Evolutionary conservation across 1,284 basidiomycete species (phyloP).

Genomic region (Trichosporon asahii): DNA sequence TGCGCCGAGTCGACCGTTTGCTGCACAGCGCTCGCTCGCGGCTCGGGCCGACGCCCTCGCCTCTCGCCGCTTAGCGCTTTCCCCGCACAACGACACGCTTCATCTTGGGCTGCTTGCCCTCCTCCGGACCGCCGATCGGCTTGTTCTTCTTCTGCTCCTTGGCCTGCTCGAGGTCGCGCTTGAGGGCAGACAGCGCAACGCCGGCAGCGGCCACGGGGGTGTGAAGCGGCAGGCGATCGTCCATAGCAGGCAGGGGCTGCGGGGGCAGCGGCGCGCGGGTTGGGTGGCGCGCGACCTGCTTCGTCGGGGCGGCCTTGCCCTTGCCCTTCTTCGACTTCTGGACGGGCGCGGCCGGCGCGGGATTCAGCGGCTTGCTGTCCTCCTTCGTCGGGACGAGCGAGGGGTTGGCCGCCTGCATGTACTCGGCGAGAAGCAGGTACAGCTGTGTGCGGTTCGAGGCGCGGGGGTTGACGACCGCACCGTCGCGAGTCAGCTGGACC

Average conservation of each 20-base stretch:
- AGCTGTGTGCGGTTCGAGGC: constrained; percentile 83
- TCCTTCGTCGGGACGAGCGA: constrained; percentile 56
- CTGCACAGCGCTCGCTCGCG: neutral
- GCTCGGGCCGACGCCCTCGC: neutral
- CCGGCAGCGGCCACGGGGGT: constrained; percentile 46
- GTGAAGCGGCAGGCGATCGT: constrained; percentile 49
- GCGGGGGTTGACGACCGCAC: constrained; percentile 64
- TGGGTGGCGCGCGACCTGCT: constrained; percentile 19
- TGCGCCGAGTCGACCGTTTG: too few species aligned
- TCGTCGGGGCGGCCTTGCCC: neutral
- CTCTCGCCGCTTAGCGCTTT: constrained; percentile 29
- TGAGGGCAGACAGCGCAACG: constrained; percentile 46
- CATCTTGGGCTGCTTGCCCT: constrained; percentile 44
- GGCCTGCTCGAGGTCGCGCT: constrained; percentile 49
- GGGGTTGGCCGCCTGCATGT: constrained; percentile 71
- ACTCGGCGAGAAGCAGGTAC: constrained; percentile 67
- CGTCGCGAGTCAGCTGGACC: constrained; percentile 82
- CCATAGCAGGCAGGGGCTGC: constrained; percentile 39
- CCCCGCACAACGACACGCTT: constrained; percentile 47
- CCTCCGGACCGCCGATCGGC: constrained; percentile 22
- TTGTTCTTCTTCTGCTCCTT: constrained; percentile 51
- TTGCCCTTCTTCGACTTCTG: constrained; percentile 13
- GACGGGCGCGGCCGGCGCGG: neutral
- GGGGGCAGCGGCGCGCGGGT: constrained; percentile 41
- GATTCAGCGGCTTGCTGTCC: constrained; percentile 11